Percentiles rank a stretch among this genome's conserved stretches.
Conservation (phyloP, 208 protist genomes). For the Leishmania arabica region DNA sequence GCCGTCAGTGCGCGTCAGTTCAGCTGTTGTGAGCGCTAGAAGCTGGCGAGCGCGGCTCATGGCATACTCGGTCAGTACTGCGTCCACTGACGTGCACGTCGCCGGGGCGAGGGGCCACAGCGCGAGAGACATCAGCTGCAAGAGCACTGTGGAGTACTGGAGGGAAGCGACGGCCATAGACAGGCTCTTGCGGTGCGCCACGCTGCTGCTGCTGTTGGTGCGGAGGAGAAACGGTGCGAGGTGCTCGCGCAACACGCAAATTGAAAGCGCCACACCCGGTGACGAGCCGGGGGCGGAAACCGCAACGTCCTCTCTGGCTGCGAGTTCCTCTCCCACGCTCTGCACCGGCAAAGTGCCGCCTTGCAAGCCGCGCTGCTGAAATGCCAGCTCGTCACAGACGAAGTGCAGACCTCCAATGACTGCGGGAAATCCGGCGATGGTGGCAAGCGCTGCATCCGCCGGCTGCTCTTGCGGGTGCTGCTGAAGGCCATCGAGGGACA, state of each 20-base stretch:
- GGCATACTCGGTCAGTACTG: constrained; percentile 23
- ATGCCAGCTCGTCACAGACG: not conserved
- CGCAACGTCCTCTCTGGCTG: not conserved
- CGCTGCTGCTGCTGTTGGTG: not conserved
- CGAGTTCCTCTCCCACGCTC: not conserved
- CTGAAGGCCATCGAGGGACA: not conserved
- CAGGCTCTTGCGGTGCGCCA: not conserved
- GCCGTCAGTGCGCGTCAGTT: not conserved
- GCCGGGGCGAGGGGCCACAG: constrained; percentile 16
- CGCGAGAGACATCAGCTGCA: constrained; percentile 14
- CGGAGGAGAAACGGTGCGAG: constrained; percentile 4
- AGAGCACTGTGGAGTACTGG: constrained; percentile 2
- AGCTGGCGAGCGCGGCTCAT: constrained; percentile 27
- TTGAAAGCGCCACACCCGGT: not conserved
- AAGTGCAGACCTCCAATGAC: constrained; percentile 1
- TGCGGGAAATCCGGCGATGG: not conserved
- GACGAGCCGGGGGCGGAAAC: not conserved
- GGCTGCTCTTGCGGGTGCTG: not conserved
- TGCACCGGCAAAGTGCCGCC: not conserved
- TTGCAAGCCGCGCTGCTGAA: not conserved
- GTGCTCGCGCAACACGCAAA: constrained; percentile 5
- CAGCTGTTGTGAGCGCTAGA: constrained; percentile 15
- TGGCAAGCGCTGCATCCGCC: not conserved
- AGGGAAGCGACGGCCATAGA: not conserved
- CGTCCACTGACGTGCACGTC: constrained; percentile 8